These are phyloP conservation scores for Cyberlindnera meyerae DNA, from an alignment of 805 yeast genomes.

Conservation along the genomic window DNA sequence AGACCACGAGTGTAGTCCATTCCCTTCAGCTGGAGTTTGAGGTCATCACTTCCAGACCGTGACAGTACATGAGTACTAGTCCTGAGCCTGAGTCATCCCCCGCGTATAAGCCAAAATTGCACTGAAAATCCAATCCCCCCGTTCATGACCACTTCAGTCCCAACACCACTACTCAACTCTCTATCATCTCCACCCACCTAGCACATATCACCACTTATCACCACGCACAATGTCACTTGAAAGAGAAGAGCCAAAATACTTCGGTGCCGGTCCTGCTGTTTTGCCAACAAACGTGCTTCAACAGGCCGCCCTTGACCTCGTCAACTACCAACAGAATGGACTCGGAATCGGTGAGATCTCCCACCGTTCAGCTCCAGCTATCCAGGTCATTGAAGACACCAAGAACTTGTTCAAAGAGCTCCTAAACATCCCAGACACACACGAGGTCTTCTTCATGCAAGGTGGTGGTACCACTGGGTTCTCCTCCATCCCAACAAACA, in stretches of 20 bases:
- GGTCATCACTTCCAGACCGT: too few relatives aligned
- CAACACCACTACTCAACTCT: too few relatives aligned
- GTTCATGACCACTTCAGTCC: too few relatives aligned
- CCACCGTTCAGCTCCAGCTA: slow-evolving; percentile 86
- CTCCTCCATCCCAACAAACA: slow-evolving; percentile 78
- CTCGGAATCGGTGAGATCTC: slow-evolving; percentile 95
- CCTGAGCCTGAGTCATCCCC: too few relatives aligned
- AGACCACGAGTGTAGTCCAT: too few relatives aligned
- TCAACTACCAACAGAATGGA: slow-evolving; percentile 64
- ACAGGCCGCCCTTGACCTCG: slow-evolving; percentile 80
- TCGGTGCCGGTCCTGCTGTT: slow-evolving; percentile 99
- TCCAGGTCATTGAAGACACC: slow-evolving; percentile 69
- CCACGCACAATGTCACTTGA: slow-evolving; percentile 31
- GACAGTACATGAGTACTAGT: too few relatives aligned
- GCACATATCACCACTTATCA: too few relatives aligned
- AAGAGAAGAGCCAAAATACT: slow-evolving; percentile 73
- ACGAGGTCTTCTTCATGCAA: slow-evolving; percentile 91
- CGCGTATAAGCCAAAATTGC: too few relatives aligned
- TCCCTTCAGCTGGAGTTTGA: too few relatives aligned
- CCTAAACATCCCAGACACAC: slow-evolving; percentile 79
- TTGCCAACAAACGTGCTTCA: slow-evolving; percentile 80
- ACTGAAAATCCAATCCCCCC: too few relatives aligned
- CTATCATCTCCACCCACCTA: background rate
- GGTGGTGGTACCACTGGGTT: slow-evolving; percentile 99
- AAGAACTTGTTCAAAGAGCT: slow-evolving; percentile 61